A percentile compares a stretch with the other conserved stretches of the same genome.
Evolutionary conservation across 106 monocot species (phyloP).

Genomic region (Dendrobium nobile): DNA sequence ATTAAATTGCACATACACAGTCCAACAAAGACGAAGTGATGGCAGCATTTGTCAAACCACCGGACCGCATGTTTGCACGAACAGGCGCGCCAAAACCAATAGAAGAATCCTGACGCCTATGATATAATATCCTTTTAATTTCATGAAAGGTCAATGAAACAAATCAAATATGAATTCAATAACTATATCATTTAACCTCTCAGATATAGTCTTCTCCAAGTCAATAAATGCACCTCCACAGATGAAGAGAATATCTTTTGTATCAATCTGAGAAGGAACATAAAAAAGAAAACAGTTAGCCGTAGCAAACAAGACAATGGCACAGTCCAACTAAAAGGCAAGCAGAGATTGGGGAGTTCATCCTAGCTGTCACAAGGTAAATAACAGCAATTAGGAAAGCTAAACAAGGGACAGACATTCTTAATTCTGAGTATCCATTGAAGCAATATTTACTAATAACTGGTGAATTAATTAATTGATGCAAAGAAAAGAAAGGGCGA

Average conservation of each 20-base stretch:
- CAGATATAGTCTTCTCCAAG: constrained; percentile 75
- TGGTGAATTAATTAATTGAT: neutral
- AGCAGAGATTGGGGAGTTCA: neutral
- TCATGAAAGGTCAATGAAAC: neutral
- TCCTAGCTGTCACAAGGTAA: neutral
- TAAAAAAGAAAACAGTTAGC: neutral
- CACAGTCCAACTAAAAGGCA: neutral
- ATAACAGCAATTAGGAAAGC: neutral
- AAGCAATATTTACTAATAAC: neutral
- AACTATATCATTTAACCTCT: constrained; percentile 39
- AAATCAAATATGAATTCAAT: neutral
- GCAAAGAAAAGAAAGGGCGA: neutral
- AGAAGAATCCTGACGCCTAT: constrained; percentile 73
- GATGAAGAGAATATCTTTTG: constrained; percentile 79
- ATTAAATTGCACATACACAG: constrained; percentile 33
- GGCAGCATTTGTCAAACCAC: constrained; percentile 38
- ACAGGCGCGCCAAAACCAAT: constrained; percentile 75
- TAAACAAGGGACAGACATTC: neutral
- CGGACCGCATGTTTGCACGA: constrained; percentile 45
- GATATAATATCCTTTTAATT: neutral
- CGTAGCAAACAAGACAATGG: neutral
- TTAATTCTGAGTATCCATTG: neutral
- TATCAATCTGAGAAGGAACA: constrained; percentile 51
- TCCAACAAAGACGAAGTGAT: constrained; percentile 57
- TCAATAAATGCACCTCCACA: constrained; percentile 85